Conservation (phyloP, 2,329 filamentous ascomycete genomes). For the Phaeosphaeriaceae sp. region DNA sequence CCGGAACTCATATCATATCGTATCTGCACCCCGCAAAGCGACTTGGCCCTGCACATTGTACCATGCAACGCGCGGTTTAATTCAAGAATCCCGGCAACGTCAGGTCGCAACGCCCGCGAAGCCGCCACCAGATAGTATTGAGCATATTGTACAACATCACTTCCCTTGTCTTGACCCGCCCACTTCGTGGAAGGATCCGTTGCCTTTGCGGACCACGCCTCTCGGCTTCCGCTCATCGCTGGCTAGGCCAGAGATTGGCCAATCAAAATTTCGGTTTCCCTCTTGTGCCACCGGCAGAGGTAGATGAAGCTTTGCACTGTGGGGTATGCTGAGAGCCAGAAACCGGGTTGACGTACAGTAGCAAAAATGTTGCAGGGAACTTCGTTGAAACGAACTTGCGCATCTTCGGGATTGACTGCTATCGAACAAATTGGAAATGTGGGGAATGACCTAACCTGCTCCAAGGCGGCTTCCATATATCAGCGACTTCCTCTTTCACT, state of each 20-base stretch:
- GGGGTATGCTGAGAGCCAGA: conserved; percentile 9
- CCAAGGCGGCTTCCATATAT: conserved; percentile 1
- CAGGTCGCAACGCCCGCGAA: not conserved
- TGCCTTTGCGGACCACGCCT: not conserved
- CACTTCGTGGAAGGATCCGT: not conserved
- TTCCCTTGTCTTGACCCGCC: not conserved
- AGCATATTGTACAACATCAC: not conserved
- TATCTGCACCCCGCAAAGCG: conserved; percentile 10
- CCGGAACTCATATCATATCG: conserved; percentile 6
- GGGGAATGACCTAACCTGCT: not conserved
- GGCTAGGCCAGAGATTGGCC: not conserved
- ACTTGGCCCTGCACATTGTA: not conserved
- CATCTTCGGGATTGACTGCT: conserved; percentile 1
- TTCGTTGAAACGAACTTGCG: conserved; percentile 3
- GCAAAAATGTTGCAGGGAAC: not conserved
- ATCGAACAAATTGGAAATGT: conserved; percentile 3
- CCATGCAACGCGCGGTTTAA: not conserved
- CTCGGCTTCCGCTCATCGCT: not conserved
- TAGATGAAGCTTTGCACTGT: conserved; percentile 11
- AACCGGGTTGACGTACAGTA: conserved; percentile 9
- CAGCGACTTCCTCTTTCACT: not conserved
- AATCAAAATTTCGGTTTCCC: conserved; percentile 4
- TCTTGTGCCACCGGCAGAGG: conserved; percentile 15
- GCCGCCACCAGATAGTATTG: conserved; percentile 1
- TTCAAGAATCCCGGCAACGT: not conserved